These are phyloP conservation scores for Vairimorpha apis DNA, from an alignment of 371 early-diverging fungal species.

Conservation along the genomic window DNA sequence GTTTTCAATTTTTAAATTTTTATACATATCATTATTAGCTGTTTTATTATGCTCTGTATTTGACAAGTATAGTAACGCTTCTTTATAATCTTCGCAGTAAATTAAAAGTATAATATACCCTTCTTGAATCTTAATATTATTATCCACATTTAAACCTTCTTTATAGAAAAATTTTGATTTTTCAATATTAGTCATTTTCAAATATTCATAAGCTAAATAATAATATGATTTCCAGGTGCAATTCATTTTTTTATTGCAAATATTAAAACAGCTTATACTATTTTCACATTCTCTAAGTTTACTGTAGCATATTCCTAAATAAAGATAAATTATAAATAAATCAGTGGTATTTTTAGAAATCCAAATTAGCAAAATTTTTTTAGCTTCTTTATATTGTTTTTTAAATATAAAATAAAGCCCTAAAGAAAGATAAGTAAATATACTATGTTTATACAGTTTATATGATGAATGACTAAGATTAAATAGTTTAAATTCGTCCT, in stretches of 20 bases:
- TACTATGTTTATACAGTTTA: conserved; percentile 15
- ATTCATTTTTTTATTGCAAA: conserved; percentile 32
- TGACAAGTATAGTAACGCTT: conserved; percentile 23
- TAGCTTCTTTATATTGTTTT: conserved; percentile 41
- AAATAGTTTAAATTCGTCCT: conserved; percentile 12
- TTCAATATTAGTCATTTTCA: conserved; percentile 39
- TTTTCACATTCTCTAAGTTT: conserved; percentile 41
- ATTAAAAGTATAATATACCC: conserved; percentile 37
- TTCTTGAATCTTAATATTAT: conserved; percentile 7
- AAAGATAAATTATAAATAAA: conserved; percentile 35
- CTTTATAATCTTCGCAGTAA: conserved; percentile 48
- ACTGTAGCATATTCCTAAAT: conserved; percentile 44
- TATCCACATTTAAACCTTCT: conserved; percentile 25
- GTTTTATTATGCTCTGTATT: neutral
- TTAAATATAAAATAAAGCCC: conserved; percentile 44
- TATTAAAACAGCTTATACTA: conserved; percentile 35
- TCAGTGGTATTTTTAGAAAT: conserved; percentile 20
- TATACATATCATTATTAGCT: neutral
- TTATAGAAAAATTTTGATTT: conserved; percentile 45
- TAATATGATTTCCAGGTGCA: conserved; percentile 32
- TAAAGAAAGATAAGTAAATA: conserved; percentile 23
- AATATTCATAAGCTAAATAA: conserved; percentile 52
- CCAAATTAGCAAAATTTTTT: conserved; percentile 30
- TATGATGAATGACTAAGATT: conserved; percentile 19
- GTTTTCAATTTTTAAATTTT: too few species aligned